Conservation (phyloP, 805 yeast species). For the Schizosaccharomyces cryophilus region DNA sequence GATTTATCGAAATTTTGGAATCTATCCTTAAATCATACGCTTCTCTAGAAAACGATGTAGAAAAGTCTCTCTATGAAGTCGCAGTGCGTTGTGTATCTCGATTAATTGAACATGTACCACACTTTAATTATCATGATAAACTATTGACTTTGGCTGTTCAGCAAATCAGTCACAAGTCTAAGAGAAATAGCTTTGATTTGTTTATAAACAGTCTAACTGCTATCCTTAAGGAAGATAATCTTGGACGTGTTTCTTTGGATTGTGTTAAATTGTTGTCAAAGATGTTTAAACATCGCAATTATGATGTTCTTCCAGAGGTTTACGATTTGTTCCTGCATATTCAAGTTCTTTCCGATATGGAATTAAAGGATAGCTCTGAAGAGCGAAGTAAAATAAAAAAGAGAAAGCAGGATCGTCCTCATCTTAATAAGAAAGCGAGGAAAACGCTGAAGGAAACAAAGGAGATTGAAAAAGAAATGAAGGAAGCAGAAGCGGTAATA, state of each 20-base stretch:
- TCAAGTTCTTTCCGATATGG: constrained; percentile 17
- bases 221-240: constrained; percentile 51
- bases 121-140: constrained; percentile 64
- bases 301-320: constrained; percentile 62
- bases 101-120: constrained; percentile 37
- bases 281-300: constrained; percentile 47
- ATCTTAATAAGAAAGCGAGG: constrained; percentile 69
- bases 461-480: constrained; percentile 70
- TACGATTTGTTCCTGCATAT: constrained; percentile 48
- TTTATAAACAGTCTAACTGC: constrained; percentile 43
- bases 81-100: constrained; percentile 23
- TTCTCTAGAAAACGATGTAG: background rate
- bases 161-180: constrained; percentile 29
- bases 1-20: constrained; percentile 34
- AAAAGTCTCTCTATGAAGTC: background rate
- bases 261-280: constrained; percentile 42
- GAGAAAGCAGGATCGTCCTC: constrained; percentile 71
- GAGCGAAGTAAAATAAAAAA: constrained; percentile 12
- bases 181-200: constrained; percentile 25
- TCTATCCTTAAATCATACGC: constrained; percentile 15
- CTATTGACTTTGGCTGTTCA: constrained; percentile 41
- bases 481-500: constrained; percentile 64
- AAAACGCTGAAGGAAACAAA: constrained; percentile 71
- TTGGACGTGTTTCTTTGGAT: constrained; percentile 62
- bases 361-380: constrained; percentile 4